These are phyloP conservation scores for Lithospermum erythrorhizon DNA, from an alignment of 257 asterid species.

Conservation along the genomic window DNA sequence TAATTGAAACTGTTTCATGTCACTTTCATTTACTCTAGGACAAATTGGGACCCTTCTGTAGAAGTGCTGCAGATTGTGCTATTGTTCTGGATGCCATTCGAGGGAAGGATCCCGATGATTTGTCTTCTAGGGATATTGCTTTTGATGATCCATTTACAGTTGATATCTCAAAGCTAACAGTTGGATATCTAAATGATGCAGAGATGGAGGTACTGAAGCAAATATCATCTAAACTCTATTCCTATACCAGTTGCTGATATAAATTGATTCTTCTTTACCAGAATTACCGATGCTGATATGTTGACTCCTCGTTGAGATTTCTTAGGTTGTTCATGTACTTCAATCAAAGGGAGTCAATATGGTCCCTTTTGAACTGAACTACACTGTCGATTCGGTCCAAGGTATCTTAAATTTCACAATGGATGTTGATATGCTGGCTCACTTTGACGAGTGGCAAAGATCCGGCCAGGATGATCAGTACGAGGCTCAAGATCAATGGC, in stretches of 20 bases:
- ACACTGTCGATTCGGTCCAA: conserved; percentile 78
- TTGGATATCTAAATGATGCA: conserved; percentile 91
- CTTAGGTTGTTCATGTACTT: conserved; percentile 66
- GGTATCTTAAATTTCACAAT: conserved; percentile 87
- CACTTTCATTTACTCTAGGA: conserved; percentile 35
- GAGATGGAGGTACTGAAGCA: conserved; percentile 62
- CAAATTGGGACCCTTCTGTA: conserved; percentile 84
- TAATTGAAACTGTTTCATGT: conserved; percentile 1
- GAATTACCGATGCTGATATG: not conserved
- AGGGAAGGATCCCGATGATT: conserved; percentile 77
- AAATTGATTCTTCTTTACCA: not conserved
- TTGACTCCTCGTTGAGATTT: conserved; percentile 2
- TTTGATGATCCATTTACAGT: conserved; percentile 62
- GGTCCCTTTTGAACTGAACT: conserved; percentile 77
- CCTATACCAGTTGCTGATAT: not conserved
- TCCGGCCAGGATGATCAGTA: conserved; percentile 60
- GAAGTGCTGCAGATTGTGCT: conserved; percentile 76
- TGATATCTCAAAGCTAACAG: conserved; percentile 56
- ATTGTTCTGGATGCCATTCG: conserved; percentile 57
- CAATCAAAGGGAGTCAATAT: conserved; percentile 55
- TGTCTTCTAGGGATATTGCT: conserved; percentile 60
- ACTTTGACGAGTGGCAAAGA: conserved; percentile 93
- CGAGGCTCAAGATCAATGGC: conserved; percentile 98
- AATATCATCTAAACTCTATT: not conserved
- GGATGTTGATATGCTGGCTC: conserved; percentile 90